Percentiles rank a stretch among this genome's conserved stretches.
These are phyloP conservation scores for Pontederia paniculata DNA, from an alignment of 176 grass and related monocot genomes.

Conservation along the genomic window DNA sequence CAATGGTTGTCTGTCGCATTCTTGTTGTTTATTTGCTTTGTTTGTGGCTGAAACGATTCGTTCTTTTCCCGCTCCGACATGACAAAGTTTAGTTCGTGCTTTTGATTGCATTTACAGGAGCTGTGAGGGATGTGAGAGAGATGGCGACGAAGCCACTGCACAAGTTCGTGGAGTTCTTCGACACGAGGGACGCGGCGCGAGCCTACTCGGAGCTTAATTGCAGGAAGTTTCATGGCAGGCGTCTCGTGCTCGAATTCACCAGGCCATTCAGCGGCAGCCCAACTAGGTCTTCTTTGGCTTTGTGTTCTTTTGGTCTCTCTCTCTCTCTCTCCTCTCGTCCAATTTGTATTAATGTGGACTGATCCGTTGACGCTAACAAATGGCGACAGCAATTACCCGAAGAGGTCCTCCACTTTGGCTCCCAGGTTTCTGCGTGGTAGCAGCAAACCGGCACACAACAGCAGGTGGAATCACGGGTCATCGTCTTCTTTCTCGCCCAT, in stretches of 20 bases:
- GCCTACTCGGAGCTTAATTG: constrained; percentile 67
- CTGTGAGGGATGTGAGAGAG: constrained; percentile 79
- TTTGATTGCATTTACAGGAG: constrained; percentile 27
- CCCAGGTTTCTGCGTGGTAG: constrained; percentile 10
- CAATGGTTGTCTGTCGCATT: too few species aligned
- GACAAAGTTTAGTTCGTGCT: constrained; percentile 7
- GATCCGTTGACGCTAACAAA: too few species aligned
- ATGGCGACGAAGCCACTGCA: constrained; percentile 45
- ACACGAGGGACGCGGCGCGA: constrained; percentile 58
- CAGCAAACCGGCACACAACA: too few species aligned
- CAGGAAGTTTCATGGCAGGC: constrained; percentile 57
- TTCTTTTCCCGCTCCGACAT: constrained; percentile 20
- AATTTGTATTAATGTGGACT: not conserved
- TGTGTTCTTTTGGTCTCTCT: not conserved
- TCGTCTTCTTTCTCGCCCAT: constrained; percentile 3
- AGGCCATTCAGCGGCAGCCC: constrained; percentile 22
- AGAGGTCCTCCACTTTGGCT: not conserved
- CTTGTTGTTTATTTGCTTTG: not conserved
- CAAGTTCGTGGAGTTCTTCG: constrained; percentile 88
- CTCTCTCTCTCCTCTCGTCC: too few species aligned
- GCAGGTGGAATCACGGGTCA: constrained; percentile 16
- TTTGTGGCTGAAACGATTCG: constrained; percentile 19
- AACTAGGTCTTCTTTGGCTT: constrained; percentile 19
- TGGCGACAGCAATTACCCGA: not conserved
- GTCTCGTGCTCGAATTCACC: constrained; percentile 59